Evolutionary conservation across 75 land plant genomes (phyloP).

Genomic region (Cryptomeria japonica): DNA sequence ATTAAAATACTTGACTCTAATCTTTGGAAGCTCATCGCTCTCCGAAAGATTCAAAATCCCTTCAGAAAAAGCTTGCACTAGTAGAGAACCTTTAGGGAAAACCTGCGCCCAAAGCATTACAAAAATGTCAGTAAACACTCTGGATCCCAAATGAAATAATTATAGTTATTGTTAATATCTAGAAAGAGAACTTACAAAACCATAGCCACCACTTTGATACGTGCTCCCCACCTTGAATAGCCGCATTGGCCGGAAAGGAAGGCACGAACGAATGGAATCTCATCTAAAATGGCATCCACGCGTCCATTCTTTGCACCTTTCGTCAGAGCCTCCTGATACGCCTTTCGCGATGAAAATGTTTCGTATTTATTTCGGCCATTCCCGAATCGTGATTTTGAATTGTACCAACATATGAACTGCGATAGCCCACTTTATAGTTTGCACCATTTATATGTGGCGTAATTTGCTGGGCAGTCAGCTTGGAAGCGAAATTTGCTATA

Average conservation of each 20-base stretch:
- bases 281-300: conserved; percentile 64
- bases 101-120: neutral
- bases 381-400: neutral
- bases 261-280: conserved; percentile 5
- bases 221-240: too few species aligned
- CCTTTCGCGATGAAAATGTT: conserved; percentile 1
- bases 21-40: neutral
- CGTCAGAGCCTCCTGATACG: conserved; percentile 32
- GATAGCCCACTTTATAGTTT: too few species aligned
- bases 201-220: too few species aligned
- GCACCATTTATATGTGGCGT: conserved; percentile 35
- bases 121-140: too few species aligned
- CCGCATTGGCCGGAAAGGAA: too few species aligned
- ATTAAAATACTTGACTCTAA: neutral
- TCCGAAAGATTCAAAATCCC: neutral
- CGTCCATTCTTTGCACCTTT: conserved; percentile 52
- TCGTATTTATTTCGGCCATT: conserved; percentile 7
- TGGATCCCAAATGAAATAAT: too few species aligned
- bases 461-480: conserved; percentile 61
- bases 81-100: too few species aligned
- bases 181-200: conserved; percentile 48
- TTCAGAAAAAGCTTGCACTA: too few species aligned
- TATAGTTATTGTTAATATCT: conserved; percentile 18
- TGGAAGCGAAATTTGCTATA: conserved; percentile 70
- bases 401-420: conserved; percentile 11